Evolutionary conservation across 345 rosid genomes (phyloP), one percentile per base, ranked within the genome.

Genomic region (Brassica rapa): DNA sequence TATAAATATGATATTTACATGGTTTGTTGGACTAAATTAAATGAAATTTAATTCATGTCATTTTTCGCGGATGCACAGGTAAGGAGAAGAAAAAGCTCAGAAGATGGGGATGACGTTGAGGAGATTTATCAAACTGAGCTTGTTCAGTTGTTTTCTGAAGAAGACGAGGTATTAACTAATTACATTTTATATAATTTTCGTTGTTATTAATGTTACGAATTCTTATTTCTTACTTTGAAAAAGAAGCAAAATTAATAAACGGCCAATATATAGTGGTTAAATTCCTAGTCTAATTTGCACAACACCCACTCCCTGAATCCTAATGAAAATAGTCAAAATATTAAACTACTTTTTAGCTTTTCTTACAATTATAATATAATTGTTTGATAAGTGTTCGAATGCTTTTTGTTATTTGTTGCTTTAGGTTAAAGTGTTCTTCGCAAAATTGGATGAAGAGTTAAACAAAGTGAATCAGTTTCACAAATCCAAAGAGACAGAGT

Each of bases 381-480:
- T 39, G 4, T 21, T 66, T 71, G 71, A 33, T 33, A 37, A 51
- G 6, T n/a, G 56, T 39, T 63, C 29, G 16, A n/a, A 37, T 35
- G 25, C 49, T 62, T 46, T 55, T 70, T 39, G 49, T 30, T 46
- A 15, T 29, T 49, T 62, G 10, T 14, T 66, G 4, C 30, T 73
- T 68, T 62, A 95, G 99, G 93, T 88, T 80, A 86, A 77, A 76
- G 82, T 73, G 55, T 94, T 93, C 81, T 91, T 93, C 46, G 93
- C 84, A 78, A 85, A 68, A 16, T 15, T 94, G 43, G 98, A 93
- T 60, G 91, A 83, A 29, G 99, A 94, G 77, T 84, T 91, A 10
- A 89, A 93, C 75, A 93, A 91, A 72, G 98, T 93, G 83, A 94
- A 94, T 86, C 89, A 85, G 60, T 94, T 94, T 76, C 90, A 93